phyloP scores from a whole-genome alignment of 2,329 filamentous ascomycete species.

The Aspergillus sp. region DNA sequence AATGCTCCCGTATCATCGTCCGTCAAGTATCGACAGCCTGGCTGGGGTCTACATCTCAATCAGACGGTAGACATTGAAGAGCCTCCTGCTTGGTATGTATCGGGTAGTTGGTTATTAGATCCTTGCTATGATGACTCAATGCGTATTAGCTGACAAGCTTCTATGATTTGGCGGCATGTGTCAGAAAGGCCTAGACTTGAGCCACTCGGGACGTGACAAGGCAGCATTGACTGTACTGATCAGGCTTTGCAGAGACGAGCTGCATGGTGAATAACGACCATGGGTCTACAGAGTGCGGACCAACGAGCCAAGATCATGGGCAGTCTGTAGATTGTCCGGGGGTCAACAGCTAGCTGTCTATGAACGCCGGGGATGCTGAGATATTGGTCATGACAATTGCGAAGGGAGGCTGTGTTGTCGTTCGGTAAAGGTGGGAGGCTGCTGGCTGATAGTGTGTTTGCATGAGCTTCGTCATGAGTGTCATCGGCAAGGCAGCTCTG shows the following conservation, averaged over 20 bases:
- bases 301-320: neutral
- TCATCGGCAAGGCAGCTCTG: constrained; percentile 1
- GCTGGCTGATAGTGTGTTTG: neutral
- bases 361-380: neutral
- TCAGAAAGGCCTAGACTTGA: neutral
- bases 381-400: neutral
- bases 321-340: neutral
- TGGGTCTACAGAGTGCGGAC: neutral
- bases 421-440: neutral
- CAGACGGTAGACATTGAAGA: neutral
- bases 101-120: neutral
- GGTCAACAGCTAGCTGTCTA: neutral
- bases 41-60: neutral
- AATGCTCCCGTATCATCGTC: neutral
- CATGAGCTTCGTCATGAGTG: neutral
- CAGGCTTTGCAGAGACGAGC: neutral
- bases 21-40: neutral
- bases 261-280: neutral
- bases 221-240: neutral
- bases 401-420: neutral
- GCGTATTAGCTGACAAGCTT: neutral
- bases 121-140: neutral
- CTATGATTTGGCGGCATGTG: neutral
- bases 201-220: neutral
- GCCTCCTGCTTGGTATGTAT: neutral